phyloP scores from a whole-genome alignment of 441 rosid species.

The Monsonia emarginata region DNA sequence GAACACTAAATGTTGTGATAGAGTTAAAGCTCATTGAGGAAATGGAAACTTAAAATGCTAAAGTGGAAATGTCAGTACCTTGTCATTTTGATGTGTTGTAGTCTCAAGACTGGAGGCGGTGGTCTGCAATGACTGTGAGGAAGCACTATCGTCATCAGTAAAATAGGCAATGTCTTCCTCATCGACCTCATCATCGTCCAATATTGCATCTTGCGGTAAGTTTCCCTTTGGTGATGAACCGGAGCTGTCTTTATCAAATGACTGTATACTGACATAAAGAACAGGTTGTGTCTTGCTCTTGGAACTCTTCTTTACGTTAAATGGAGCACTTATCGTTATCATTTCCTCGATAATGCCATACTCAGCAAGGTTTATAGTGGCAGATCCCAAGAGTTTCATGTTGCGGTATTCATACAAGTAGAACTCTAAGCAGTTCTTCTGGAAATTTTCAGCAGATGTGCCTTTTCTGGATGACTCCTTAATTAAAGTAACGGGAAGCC shows the following conservation, averaged over 20 bases:
- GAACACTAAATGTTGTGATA: neutral
- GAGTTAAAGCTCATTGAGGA: neutral
- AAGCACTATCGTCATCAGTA: constrained; percentile 57
- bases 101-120: constrained; percentile 32
- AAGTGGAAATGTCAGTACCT: constrained; percentile 29
- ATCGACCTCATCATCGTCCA: constrained; percentile 45
- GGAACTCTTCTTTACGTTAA: constrained; percentile 51
- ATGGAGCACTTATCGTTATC: constrained; percentile 31
- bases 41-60: neutral
- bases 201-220: constrained; percentile 33
- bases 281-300: constrained; percentile 37
- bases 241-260: constrained; percentile 39
- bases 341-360: constrained; percentile 51
- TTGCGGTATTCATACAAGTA: constrained; percentile 79
- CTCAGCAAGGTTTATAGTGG: constrained; percentile 64
- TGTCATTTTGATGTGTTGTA: constrained; percentile 30
- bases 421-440: constrained; percentile 59
- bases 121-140: constrained; percentile 43
- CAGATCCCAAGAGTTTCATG: constrained; percentile 46
- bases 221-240: constrained; percentile 20
- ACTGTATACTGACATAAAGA: constrained; percentile 50
- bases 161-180: constrained; percentile 56
- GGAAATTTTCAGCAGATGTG: constrained; percentile 40
- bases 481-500: constrained; percentile 57
- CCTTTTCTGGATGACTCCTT: constrained; percentile 50